Base-by-base conservation (phyloP, 2,329 filamentous ascomycete species). In the Cryoendolithus antarcticus region DNA sequence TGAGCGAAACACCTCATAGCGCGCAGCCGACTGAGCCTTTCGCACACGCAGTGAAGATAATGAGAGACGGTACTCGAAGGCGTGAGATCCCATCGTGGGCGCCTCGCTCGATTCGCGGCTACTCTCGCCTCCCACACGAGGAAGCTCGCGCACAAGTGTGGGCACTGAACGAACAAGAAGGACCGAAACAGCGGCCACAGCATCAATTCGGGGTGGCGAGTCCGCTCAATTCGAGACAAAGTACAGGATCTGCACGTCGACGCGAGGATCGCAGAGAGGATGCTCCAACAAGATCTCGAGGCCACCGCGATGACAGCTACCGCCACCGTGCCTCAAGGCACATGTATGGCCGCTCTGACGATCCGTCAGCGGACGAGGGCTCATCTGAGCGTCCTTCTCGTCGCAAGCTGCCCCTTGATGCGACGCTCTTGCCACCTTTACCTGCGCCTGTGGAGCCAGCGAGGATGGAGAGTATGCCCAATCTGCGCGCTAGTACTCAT, bases 401-500 rank as follows among this genome's bases (percentile, higher is more conserved):
- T 27, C 24, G 24, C 24, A 27, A 30, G 39, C 39, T 41, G 29
- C 39, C 39, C 30, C 39, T 41, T 3, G 39, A 41, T 29, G 30
- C 30, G 13, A 37, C 39, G 30, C 30, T 34, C 11, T 11, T 31
- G 38, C 38, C 38, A 15, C 34, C 38, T 2, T 19, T 40, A 27
- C 39, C 39, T 19, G 39, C 39, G 30, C 39, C 13, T 29, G 13
- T 32, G 21, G 37, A 32, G 32, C 15, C 38, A 21, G 38, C 33
- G 13, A 41, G 30, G 13, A 28, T 41, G 30, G 24, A 35, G 34
- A 41, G 39, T 19, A 31, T 41, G 34, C 39, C 39, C 24, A 34
- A 41, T 12, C 11, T 41, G 39, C 39, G 39, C 30, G 39, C 39
- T 41, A 31, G 34, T 35, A 34, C 34, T 15, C 39, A 36, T n/a